phyloP scores from a whole-genome alignment of 208 protist genomes.

The Trypanosoma grayi region DNA sequence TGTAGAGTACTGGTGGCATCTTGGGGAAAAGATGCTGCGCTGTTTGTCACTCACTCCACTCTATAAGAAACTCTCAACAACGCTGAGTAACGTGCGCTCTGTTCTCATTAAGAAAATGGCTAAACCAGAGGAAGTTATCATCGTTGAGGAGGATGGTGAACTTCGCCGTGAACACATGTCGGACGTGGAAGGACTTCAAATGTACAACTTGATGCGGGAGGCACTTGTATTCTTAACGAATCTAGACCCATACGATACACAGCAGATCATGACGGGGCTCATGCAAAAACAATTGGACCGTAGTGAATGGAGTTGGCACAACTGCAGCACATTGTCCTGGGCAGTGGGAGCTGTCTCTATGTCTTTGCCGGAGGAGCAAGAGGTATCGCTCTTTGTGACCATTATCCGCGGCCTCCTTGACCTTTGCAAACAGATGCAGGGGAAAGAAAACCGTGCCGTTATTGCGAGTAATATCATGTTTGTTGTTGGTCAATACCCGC shows the following conservation, averaged over 20 bases:
- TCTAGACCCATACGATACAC: constrained; percentile 94
- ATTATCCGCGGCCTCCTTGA: constrained; percentile 98
- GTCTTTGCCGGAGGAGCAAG: constrained; percentile 94
- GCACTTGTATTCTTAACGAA: constrained; percentile 98
- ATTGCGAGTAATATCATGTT: constrained; percentile 99
- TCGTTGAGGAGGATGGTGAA: constrained; percentile 98
- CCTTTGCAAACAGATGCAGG: constrained; percentile 94
- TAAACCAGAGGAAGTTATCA: constrained; percentile 99
- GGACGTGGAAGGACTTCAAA: constrained; percentile 96
- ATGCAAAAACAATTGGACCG: constrained; percentile 82
- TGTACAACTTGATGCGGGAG: constrained; percentile 98
- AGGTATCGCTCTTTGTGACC: constrained; percentile 97
- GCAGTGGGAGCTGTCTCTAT: constrained; percentile 98
- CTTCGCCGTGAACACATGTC: constrained; percentile 95
- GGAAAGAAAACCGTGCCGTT: constrained; percentile 98
- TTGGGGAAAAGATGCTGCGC: constrained; percentile 69
- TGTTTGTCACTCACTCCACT: constrained; percentile 41
- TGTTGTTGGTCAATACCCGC: constrained; percentile 99
- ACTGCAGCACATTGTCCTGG: constrained; percentile 99
- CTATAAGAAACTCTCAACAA: constrained; percentile 46
- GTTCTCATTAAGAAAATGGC: constrained; percentile 98
- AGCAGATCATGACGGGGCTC: constrained; percentile 94
- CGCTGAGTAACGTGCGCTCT: constrained; percentile 91
- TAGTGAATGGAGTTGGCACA: constrained; percentile 95
- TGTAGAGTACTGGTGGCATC: constrained; percentile 98